Evolutionary conservation across 176 grass and related monocot species (phyloP).

Genomic region (Microstegium vimineum): DNA sequence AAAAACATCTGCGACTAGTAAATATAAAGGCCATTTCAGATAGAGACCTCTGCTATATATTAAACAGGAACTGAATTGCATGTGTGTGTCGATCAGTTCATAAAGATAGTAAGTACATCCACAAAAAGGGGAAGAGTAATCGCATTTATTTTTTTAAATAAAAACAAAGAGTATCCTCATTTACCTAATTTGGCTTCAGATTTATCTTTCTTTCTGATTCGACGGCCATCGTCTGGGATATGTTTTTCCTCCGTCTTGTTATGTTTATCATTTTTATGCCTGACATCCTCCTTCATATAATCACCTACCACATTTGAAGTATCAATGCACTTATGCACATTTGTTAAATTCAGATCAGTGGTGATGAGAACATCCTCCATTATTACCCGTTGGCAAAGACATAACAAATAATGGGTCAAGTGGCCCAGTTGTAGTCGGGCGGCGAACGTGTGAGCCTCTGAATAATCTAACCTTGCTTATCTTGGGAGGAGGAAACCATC

Average conservation of each 20-base stretch:
- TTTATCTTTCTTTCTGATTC: not conserved
- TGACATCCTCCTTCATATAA: not conserved
- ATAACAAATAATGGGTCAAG: too few species aligned
- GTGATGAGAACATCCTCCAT: too few species aligned
- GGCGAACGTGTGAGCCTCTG: too few species aligned
- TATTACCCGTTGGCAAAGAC: too few species aligned
- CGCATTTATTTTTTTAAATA: too few species aligned
- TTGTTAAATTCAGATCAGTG: too few species aligned
- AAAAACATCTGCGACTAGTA: not conserved
- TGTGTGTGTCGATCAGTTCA: too few species aligned
- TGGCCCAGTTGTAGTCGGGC: too few species aligned
- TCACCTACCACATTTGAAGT: not conserved
- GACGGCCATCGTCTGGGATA: not conserved
- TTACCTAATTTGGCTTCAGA: conserved; percentile 13
- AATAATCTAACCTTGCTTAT: too few species aligned
- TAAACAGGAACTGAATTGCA: too few species aligned
- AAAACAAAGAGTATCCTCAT: not conserved
- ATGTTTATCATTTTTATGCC: not conserved
- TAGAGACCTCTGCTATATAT: not conserved
- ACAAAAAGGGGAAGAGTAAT: not conserved
- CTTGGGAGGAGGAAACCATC: too few species aligned
- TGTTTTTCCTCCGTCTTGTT: not conserved
- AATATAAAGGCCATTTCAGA: not conserved
- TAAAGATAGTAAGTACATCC: too few species aligned
- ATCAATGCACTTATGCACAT: not conserved